Conservation (phyloP, 2,329 filamentous ascomycete genomes). For the Phialocephala subalpina region DNA sequence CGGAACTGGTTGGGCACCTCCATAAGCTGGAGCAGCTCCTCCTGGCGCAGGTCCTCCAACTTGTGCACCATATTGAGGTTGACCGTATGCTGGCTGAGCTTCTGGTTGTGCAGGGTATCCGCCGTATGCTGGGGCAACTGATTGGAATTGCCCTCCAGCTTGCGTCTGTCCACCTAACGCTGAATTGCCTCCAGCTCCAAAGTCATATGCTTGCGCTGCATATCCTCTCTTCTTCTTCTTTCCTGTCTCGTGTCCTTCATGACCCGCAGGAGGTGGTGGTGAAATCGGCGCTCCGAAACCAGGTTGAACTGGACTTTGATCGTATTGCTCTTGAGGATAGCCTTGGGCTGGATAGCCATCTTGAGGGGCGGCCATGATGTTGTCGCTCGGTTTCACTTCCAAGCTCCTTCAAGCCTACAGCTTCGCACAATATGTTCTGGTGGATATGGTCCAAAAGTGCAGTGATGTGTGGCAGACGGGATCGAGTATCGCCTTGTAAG, state of each 20-base stretch:
- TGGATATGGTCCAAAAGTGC: constrained; percentile 24
- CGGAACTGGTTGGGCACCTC: constrained; percentile 43
- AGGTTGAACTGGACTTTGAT: constrained; percentile 49
- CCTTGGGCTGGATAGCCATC: constrained; percentile 56
- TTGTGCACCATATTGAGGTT: constrained; percentile 39
- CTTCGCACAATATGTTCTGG: constrained; percentile 21
- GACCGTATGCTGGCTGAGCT: constrained; percentile 40
- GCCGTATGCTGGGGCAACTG: constrained; percentile 47
- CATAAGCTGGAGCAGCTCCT: constrained; percentile 45
- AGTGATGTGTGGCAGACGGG: constrained; percentile 22
- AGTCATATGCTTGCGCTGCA: constrained; percentile 93
- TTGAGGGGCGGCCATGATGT: constrained; percentile 57
- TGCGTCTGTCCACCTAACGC: constrained; percentile 72
- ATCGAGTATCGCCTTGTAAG: constrained; percentile 23
- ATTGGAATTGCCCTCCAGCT: constrained; percentile 54
- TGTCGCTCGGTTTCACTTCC: background rate
- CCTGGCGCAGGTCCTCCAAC: constrained; percentile 49
- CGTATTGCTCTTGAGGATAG: constrained; percentile 56
- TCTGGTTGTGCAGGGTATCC: constrained; percentile 42
- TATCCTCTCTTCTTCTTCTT: constrained; percentile 95
- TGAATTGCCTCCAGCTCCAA: constrained; percentile 87
- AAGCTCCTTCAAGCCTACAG: background rate
- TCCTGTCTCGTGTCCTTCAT: constrained; percentile 52
- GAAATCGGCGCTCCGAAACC: constrained; percentile 37
- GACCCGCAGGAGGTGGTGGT: constrained; percentile 41